Evolutionary conservation across 176 grass and related monocot genomes (phyloP).

Genomic region (Juncus effusus): DNA sequence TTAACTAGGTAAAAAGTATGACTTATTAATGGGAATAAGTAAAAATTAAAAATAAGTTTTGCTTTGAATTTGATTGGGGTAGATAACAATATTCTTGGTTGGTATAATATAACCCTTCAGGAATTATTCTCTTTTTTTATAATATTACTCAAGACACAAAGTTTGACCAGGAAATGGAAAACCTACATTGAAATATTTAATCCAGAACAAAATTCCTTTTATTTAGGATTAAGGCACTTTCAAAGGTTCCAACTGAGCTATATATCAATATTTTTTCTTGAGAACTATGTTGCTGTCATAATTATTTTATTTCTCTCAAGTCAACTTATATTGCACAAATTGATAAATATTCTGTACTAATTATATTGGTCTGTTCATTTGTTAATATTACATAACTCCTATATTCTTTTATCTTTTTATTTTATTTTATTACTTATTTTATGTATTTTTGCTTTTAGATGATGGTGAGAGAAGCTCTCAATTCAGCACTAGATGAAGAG

Average conservation of each 20-base stretch:
- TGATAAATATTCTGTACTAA: neutral
- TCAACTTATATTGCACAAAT: neutral
- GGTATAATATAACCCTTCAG: neutral
- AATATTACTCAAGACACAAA: neutral
- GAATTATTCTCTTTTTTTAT: neutral
- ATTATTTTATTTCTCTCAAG: too few relatives aligned
- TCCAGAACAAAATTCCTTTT: constrained; percentile 5
- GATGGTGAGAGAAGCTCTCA: constrained; percentile 82
- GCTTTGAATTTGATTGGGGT: too few relatives aligned
- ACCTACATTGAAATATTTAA: neutral
- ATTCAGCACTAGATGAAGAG: constrained; percentile 95
- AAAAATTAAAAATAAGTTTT: too few relatives aligned
- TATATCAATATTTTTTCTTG: too few relatives aligned
- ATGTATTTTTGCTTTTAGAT: constrained; percentile 36
- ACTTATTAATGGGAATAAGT: too few relatives aligned
- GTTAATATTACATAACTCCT: too few relatives aligned
- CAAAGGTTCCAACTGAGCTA: too few relatives aligned
- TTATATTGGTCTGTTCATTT: neutral
- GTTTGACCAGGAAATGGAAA: constrained; percentile 15
- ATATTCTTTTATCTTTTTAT: constrained; percentile 1
- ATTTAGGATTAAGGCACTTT: neutral
- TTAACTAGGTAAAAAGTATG: neutral
- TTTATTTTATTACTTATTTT: constrained; percentile 22
- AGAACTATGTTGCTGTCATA: too few relatives aligned
- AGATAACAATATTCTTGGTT: neutral